A percentile compares a stretch with the other conserved stretches of the same genome.
Evolutionary conservation across 495 filamentous ascomycete species (phyloP).

Genomic region (Penicillium argentinense): DNA sequence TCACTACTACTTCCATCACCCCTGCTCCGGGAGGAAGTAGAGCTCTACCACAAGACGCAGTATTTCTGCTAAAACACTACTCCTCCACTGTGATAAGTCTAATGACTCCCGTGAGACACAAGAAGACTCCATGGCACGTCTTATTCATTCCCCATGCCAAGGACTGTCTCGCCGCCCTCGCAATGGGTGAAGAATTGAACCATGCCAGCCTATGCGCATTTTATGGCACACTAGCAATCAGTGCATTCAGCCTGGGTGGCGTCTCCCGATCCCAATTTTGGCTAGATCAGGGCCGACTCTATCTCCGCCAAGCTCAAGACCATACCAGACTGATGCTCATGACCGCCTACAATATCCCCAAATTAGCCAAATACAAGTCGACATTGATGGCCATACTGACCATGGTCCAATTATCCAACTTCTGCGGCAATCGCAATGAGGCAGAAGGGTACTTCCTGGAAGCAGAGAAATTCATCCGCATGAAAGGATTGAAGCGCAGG

Average conservation of each 20-base stretch:
- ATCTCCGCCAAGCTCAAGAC: constrained; percentile 17
- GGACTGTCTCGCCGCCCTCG: constrained; percentile 22
- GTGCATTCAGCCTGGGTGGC: constrained; percentile 22
- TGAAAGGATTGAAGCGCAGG: constrained; percentile 20
- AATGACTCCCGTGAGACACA: constrained; percentile 20
- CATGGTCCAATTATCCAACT: constrained; percentile 21
- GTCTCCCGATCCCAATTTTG: constrained; percentile 18
- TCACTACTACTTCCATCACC: constrained; percentile 2
- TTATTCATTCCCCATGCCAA: constrained; percentile 26
- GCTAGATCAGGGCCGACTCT: constrained; percentile 16
- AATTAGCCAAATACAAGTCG: constrained; percentile 29
- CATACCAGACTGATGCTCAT: constrained; percentile 18
- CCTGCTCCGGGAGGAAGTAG: not conserved
- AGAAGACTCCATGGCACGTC: constrained; percentile 26
- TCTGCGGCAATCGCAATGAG: constrained; percentile 17
- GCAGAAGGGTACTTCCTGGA: constrained; percentile 23
- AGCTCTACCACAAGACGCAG: constrained; percentile 18
- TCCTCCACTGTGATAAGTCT: constrained; percentile 20
- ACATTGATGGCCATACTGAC: constrained; percentile 29
- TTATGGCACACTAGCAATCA: constrained; percentile 22
- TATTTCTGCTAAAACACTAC: constrained; percentile 23
- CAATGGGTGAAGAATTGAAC: constrained; percentile 18
- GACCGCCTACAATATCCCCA: constrained; percentile 18
- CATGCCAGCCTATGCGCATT: constrained; percentile 23
- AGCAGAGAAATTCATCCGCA: constrained; percentile 26